phyloP scores from a whole-genome alignment of 2,329 filamentous ascomycete species.

The Coleophoma cylindrospora region DNA sequence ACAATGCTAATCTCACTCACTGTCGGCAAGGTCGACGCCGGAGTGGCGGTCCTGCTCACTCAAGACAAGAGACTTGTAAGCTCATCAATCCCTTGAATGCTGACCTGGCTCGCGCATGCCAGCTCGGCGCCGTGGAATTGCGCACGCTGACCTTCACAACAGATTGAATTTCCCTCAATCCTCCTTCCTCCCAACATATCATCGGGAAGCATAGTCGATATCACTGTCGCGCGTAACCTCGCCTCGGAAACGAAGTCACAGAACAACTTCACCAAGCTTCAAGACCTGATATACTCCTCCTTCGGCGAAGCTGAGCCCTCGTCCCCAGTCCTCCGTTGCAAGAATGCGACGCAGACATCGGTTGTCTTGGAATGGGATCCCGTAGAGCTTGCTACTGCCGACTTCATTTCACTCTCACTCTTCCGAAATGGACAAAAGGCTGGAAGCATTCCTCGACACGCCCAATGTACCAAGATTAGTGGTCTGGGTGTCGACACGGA shows the following conservation, averaged over 20 bases:
- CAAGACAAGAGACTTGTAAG: conserved; percentile 93
- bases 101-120: background rate
- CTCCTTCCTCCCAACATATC: conserved; percentile 92
- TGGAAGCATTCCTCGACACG: conserved; percentile 87
- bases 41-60: conserved; percentile 93
- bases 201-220: conserved; percentile 96
- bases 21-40: conserved; percentile 98
- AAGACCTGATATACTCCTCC: conserved; percentile 78
- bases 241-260: conserved; percentile 71
- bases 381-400: conserved; percentile 85
- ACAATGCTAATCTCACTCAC: conserved; percentile 95
- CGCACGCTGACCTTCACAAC: conserved; percentile 4
- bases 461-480: conserved; percentile 94
- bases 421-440: conserved; percentile 97
- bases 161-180: conserved; percentile 99
- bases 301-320: conserved; percentile 79
- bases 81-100: conserved; percentile 1
- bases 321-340: conserved; percentile 77
- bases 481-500: conserved; percentile 95
- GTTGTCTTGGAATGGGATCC: conserved; percentile 98
- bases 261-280: conserved; percentile 75
- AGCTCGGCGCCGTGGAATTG: background rate
- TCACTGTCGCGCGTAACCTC: conserved; percentile 85
- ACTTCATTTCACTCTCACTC: conserved; percentile 81
- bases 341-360: conserved; percentile 97